Percentiles rank a stretch among this genome's conserved stretches.
phyloP scores from a whole-genome alignment of 805 yeast species.

The Kodamaea restingae region DNA sequence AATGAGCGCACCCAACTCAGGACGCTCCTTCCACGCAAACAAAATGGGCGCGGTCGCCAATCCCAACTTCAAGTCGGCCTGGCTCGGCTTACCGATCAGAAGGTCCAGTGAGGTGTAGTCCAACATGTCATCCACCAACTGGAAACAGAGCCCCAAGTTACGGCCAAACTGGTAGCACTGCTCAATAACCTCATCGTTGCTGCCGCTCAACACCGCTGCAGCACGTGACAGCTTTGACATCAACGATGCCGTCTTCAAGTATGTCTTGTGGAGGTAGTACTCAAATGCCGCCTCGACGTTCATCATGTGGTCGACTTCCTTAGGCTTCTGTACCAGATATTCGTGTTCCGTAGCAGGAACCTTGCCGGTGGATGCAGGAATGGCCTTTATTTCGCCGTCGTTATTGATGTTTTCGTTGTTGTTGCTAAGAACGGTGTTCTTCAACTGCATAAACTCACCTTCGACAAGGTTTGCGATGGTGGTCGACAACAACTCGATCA shows the following conservation, averaged over 20 bases:
- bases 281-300: slow-evolving; percentile 88
- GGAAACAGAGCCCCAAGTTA: slow-evolving; percentile 92
- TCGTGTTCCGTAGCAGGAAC: slow-evolving; percentile 61
- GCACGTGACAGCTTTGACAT: slow-evolving; percentile 93
- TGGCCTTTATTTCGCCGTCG: slow-evolving; percentile 39
- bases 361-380: slow-evolving; percentile 59
- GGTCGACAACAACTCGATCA: slow-evolving; percentile 89
- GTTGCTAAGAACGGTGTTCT: slow-evolving; percentile 69
- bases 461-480: slow-evolving; percentile 96
- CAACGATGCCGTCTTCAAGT: slow-evolving; percentile 88
- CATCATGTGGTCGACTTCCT: slow-evolving; percentile 52
- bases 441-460: slow-evolving; percentile 98
- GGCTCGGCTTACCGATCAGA: slow-evolving; percentile 90
- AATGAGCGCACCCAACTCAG: slow-evolving; percentile 79
- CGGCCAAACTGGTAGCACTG: slow-evolving; percentile 88
- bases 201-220: slow-evolving; percentile 88
- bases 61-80: slow-evolving; percentile 90
- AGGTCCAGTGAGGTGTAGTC: slow-evolving; percentile 88
- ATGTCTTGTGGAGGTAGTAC: slow-evolving; percentile 91
- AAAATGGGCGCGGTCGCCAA: slow-evolving; percentile 95
- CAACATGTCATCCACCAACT: slow-evolving; percentile 91
- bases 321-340: slow-evolving; percentile 41
- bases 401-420: slow-evolving; percentile 47
- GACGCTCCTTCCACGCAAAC: slow-evolving; percentile 88
- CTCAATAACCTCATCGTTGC: slow-evolving; percentile 70